A percentile compares a stretch with the other conserved stretches of the same genome.
phyloP scores from a whole-genome alignment of 106 monocot species.

The Apostasia shenzhenica region DNA sequence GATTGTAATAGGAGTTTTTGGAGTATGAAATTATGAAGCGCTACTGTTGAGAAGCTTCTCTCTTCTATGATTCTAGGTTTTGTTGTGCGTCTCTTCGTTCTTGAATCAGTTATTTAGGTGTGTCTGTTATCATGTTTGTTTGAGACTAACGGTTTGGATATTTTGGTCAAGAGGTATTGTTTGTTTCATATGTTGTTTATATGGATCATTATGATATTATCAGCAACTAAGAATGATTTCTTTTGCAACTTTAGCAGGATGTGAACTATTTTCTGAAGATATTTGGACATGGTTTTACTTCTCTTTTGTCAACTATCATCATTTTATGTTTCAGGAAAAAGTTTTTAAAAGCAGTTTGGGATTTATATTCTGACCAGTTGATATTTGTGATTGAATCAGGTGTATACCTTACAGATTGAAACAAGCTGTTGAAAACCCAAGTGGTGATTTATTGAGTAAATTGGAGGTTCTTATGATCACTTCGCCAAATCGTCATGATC shows the following conservation, averaged over 20 bases:
- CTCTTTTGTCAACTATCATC: background rate
- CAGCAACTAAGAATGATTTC: too few species aligned
- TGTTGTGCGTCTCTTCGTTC: too few species aligned
- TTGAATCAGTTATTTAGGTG: too few species aligned
- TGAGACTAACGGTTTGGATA: too few species aligned
- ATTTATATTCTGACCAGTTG: background rate
- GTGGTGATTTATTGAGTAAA: background rate
- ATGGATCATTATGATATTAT: too few species aligned
- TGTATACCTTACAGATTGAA: conserved; percentile 17
- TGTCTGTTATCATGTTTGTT: too few species aligned
- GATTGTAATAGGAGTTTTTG: too few species aligned
- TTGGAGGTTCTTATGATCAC: conserved; percentile 16
- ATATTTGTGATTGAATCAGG: conserved; percentile 3
- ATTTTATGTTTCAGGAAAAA: background rate
- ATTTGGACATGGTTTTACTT: conserved; percentile 1
- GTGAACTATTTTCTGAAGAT: background rate
- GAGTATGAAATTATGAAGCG: too few species aligned
- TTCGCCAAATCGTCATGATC: conserved; percentile 15
- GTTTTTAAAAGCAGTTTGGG: background rate
- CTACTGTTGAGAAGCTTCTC: too few species aligned
- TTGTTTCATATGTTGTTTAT: too few species aligned
- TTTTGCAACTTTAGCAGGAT: background rate
- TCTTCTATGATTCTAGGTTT: too few species aligned
- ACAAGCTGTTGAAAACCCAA: background rate
- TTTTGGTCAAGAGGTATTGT: too few species aligned